Conservation (phyloP, 257 asterid genomes). For the Solanum clarkiae region DNA sequence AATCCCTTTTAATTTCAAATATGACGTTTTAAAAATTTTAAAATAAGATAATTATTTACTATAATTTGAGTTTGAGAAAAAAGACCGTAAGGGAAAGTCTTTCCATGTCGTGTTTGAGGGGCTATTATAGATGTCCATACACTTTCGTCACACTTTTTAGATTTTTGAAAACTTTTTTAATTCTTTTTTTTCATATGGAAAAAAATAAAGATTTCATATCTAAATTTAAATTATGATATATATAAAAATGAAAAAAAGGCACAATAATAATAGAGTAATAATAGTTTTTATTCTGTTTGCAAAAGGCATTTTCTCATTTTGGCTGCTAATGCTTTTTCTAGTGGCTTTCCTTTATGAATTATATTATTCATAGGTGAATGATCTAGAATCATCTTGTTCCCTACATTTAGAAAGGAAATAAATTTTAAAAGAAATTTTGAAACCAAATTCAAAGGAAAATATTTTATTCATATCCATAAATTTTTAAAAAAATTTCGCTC, state of each 20-base stretch:
- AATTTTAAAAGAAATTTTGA: not conserved
- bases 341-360: not conserved
- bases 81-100: not conserved
- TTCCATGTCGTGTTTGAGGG: not conserved
- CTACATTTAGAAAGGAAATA: not conserved
- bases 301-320: not conserved
- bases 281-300: not conserved
- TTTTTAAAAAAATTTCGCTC: no score
- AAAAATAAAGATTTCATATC: no score
- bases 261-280: not conserved
- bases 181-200: no score
- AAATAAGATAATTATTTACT: not conserved
- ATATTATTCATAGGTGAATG: not conserved
- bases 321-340: not conserved
- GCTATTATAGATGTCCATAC: not conserved
- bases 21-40: not conserved
- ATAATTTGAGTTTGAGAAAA: not conserved
- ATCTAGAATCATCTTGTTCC: not conserved
- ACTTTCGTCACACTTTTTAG: no score
- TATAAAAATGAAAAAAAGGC: no score
- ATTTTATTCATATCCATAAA: no score
- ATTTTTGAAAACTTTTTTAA: no score
- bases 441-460: not conserved
- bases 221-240: no score
- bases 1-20: not conserved